These are phyloP conservation scores for Cyberlindnera samutprakarnensis DNA, from an alignment of 805 yeast genomes.

Conservation along the genomic window DNA sequence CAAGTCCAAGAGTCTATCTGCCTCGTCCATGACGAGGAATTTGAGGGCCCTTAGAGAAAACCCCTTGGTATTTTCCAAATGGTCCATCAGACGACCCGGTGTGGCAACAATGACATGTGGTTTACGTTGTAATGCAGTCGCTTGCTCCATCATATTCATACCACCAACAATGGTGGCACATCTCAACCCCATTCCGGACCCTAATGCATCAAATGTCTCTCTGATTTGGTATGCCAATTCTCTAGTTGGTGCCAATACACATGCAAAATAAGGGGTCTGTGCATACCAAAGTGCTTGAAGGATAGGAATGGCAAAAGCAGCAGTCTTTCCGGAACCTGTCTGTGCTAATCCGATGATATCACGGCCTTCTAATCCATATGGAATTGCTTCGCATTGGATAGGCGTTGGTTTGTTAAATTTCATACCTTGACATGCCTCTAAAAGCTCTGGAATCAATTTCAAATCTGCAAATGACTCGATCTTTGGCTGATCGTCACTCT, in stretches of 20 bases:
- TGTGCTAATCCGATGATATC: constrained; percentile 96
- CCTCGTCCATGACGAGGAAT: constrained; percentile 92
- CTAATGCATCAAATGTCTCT: constrained; percentile 92
- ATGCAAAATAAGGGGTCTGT: constrained; percentile 81
- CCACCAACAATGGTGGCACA: constrained; percentile 92
- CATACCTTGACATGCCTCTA: constrained; percentile 70
- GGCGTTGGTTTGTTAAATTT: constrained; percentile 85
- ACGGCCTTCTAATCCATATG: constrained; percentile 82
- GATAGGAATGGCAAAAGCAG: constrained; percentile 96
- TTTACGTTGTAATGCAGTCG: constrained; percentile 84
- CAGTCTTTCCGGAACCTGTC: constrained; percentile 97
- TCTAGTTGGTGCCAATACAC: constrained; percentile 82
- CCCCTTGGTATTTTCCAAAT: constrained; percentile 86
- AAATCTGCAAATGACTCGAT: constrained; percentile 44
- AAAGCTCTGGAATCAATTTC: constrained; percentile 66
- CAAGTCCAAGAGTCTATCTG: constrained; percentile 90
- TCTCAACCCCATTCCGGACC: constrained; percentile 86
- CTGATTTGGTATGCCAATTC: constrained; percentile 84
- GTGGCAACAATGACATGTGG: constrained; percentile 96
- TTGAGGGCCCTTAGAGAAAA: constrained; percentile 72
- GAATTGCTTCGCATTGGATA: constrained; percentile 86
- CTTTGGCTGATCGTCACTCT: constrained; percentile 16
- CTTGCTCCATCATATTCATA: constrained; percentile 97
- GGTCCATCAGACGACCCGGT: constrained; percentile 91
- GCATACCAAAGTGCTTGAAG: constrained; percentile 86